Percentiles rank a stretch among this genome's conserved stretches.
Evolutionary conservation across 2,329 filamentous ascomycete species (phyloP).

Genomic region (Zasmidium citrigriseum): DNA sequence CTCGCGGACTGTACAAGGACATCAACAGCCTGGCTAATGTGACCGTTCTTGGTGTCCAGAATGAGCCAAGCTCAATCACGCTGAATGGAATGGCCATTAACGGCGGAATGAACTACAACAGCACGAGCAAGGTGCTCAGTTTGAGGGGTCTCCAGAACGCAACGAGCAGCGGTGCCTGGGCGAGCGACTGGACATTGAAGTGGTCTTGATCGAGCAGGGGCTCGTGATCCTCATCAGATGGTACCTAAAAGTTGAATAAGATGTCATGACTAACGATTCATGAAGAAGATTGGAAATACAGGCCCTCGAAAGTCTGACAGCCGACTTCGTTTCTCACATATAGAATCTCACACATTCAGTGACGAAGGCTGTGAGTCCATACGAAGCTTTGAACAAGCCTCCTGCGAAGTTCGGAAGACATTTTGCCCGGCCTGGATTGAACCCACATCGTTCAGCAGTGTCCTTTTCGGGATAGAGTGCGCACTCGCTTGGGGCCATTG

Average conservation of each 20-base stretch:
- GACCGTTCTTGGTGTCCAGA: constrained; percentile 60
- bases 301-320: no score
- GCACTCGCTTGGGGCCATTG: background rate
- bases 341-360: no score
- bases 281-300: background rate
- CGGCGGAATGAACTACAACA: constrained; percentile 52
- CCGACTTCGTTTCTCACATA: no score
- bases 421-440: no score
- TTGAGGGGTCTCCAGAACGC: constrained; percentile 52
- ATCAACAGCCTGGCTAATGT: constrained; percentile 61
- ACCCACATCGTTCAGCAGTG: no score
- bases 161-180: constrained; percentile 59
- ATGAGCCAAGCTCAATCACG: constrained; percentile 44
- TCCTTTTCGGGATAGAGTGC: no score
- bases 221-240: background rate
- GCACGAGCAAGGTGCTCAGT: constrained; percentile 50
- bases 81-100: constrained; percentile 53
- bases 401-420: no score
- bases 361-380: background rate
- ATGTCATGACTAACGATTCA: background rate
- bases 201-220: constrained; percentile 42
- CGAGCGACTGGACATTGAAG: constrained; percentile 56
- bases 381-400: background rate
- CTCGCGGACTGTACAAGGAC: constrained; percentile 57
- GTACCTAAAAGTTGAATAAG: background rate